Evolutionary conservation across 1,284 basidiomycete species (phyloP).

Genomic region (Malassezia furfur): DNA sequence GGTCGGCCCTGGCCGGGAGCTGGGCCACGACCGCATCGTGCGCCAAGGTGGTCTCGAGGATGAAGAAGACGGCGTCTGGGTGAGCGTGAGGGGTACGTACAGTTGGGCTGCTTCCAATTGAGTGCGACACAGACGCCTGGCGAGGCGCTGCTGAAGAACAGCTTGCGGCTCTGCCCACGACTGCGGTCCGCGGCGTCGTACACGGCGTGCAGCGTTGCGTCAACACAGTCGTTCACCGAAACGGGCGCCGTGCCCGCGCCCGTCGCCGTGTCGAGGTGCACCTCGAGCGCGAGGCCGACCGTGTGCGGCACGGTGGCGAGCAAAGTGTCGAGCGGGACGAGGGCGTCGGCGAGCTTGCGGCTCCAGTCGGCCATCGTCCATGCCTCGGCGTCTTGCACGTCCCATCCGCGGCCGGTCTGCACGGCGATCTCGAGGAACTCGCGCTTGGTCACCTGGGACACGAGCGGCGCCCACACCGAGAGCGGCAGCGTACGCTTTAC

Average conservation of each 20-base stretch:
- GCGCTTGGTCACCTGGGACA: constrained; percentile 68
- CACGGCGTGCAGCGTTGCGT: constrained; percentile 43
- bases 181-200: constrained; percentile 39
- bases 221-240: constrained; percentile 43
- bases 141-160: constrained; percentile 38
- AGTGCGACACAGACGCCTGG: constrained; percentile 57
- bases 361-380: constrained; percentile 32
- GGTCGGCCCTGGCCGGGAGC: constrained; percentile 52
- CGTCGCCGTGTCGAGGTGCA: constrained; percentile 12
- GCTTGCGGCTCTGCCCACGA: constrained; percentile 33
- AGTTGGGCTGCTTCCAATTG: constrained; percentile 99
- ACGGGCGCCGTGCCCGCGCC: constrained; percentile 26
- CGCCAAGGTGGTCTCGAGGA: constrained; percentile 56
- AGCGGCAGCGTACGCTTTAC: constrained; percentile 65
- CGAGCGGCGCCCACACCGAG: constrained; percentile 62
- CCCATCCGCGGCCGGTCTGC: constrained; percentile 18
- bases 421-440: constrained; percentile 67
- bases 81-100: constrained; percentile 51
- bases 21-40: constrained; percentile 36
- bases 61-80: constrained; percentile 79
- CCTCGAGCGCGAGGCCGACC: constrained; percentile 39
- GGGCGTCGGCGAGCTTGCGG: constrained; percentile 19
- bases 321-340: constrained; percentile 33
- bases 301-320: constrained; percentile 20
- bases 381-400: constrained; percentile 16